Evolutionary conservation across 1,284 basidiomycete species (phyloP), one percentile per base, ranked within the genome.

Genomic region (Apiotrichum sp.): DNA sequence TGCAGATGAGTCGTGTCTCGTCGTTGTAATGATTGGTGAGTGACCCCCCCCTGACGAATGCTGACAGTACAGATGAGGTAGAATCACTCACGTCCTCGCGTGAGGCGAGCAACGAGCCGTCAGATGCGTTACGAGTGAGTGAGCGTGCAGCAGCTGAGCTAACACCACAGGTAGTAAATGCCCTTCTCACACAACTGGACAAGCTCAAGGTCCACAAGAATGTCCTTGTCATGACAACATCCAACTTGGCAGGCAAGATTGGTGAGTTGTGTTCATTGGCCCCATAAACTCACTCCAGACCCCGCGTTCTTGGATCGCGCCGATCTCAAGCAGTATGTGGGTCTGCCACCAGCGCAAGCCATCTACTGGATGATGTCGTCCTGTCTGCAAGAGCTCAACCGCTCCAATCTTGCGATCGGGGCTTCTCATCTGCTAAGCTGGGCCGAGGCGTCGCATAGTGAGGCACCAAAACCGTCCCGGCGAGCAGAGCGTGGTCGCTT

Each of bases 281-380:
- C 29, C 13, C 6, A 0, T 32, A 2, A 39, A 33, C 47, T 49
- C 5, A 38, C 38, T 10, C 4, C 64, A 95, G 95, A 98, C 70
- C 84, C 84, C 46, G 96, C 95, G 0, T 98, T 98, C 70, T 84
- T 98, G 52, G 96, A 98, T 70, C 86, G 96, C 46, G 96, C 93
- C 10, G 96, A 99, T 69, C 92, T 98, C 56, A 85, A 95, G 47
- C 93, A 97, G 79, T 96, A 91, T 68, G 83, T 98, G 39, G 93
- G 93, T 57, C 81, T 91, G 6, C 95, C 95, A 1, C 85, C 92
- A 4, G 81, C 86, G 4, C 85, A 93, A 65, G 95, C 93, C 0
- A 83, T 98, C 50, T 98, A 97, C 75, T 89, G 90, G 75, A 98
- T 98, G 61, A 77, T 98, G n/a, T 80, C 85, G 8, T 85, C 84